Base-by-base conservation (phyloP, 1,284 basidiomycete species). In the Pisolithus thermaeus region DNA sequence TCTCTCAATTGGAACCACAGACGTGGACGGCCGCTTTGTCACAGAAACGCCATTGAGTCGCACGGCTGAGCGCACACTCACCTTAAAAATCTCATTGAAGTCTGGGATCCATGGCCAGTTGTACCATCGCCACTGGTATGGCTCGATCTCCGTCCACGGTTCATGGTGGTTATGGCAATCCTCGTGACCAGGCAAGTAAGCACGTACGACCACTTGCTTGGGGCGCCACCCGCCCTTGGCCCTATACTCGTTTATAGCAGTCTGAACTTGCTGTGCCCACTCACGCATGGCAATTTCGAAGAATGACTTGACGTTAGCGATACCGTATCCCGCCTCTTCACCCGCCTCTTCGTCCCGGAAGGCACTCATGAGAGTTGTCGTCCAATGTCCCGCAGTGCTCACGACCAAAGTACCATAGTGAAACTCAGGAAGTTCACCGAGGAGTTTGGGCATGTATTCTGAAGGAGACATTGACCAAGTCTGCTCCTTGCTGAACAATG, bases 351-450 rank as follows among this genome's bases (percentile, higher is more conserved):
- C 67, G 47, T 78, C 67, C 2, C 65, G 64, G 52, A 78, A 76
- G 4, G 76, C 81, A 8, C 64, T 60, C 60, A 84, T 74, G 32
- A 80, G 61, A 1, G 72, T 77, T 7, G 77, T 78, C 3, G 80
- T 84, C 83, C 83, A 86, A 61, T 86, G 83, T 1, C 83, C 83
- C 4, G 68, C 83, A 0, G 83, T 85, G 65, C 74, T 81, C 25
- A 78, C 73, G 52, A 86, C 59, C 60, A 86, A 66, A 9, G 80
- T 83, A 39, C 73, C 73, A 61, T 83, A 86, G 55, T 80, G 78
- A 5, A 64, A 72, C 23, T 71, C 59, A 1, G 79, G 78, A 0
- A 73, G 65, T 1, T 77, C 71, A 1, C 68, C 60, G 4, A 75
- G 65, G 63, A 85, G 78, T 16, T 75, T 57, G 22, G 70, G 60